phyloP scores from a whole-genome alignment of 2,329 filamentous ascomycete species.

The Aspergillus persii region DNA sequence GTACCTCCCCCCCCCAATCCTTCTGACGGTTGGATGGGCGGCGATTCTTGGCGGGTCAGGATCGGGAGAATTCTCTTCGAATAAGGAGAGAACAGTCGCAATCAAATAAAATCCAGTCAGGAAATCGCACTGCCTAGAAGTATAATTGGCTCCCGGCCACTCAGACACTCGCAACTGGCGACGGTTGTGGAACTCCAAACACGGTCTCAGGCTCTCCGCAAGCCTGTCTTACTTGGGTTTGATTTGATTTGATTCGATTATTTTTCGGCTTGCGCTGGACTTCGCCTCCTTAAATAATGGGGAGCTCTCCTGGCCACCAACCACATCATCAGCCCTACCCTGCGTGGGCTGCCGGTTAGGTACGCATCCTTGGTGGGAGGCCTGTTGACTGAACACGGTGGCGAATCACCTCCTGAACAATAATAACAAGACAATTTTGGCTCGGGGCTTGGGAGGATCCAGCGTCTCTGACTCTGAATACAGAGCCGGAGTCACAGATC shows the following conservation, averaged over 20 bases:
- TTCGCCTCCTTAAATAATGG: conserved; percentile 22
- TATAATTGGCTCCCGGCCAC: background rate
- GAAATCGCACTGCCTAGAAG: background rate
- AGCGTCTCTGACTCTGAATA: no score
- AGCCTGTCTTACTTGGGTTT: conserved; percentile 1
- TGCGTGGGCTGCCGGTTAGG: conserved; percentile 1
- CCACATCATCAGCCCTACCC: conserved; percentile 13
- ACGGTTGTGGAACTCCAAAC: conserved; percentile 14
- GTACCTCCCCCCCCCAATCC: background rate
- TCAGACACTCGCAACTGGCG: background rate
- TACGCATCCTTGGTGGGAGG: background rate
- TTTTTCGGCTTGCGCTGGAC: conserved; percentile 1
- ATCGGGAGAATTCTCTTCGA: background rate
- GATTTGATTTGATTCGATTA: background rate
- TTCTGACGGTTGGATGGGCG: background rate
- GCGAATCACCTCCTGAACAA: background rate
- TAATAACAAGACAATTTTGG: background rate
- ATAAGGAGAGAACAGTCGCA: background rate
- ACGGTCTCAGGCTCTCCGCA: background rate
- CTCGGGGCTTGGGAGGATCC: no score
- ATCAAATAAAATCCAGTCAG: background rate
- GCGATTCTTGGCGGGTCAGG: background rate
- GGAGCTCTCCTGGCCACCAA: conserved; percentile 13
- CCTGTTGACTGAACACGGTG: background rate
- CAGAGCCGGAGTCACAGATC: no score